Evolutionary conservation across 2,329 filamentous ascomycete species (phyloP).

Genomic region (Stemphylium beticola): DNA sequence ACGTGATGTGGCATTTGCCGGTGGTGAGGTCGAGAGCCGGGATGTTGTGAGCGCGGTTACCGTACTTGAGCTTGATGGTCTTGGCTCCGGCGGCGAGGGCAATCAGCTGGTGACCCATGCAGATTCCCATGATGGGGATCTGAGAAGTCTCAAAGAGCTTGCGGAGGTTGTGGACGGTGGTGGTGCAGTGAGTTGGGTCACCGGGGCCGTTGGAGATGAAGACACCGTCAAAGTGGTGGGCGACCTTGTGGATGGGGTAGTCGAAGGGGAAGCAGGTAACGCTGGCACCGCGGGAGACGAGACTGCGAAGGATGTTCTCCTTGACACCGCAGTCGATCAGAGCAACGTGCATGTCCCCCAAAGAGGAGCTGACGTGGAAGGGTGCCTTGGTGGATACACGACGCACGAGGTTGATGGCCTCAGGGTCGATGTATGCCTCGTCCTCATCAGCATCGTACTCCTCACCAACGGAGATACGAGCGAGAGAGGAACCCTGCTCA

Average conservation of each 20-base stretch:
- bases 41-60: conserved; percentile 98
- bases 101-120: conserved; percentile 94
- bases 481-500: conserved; percentile 95
- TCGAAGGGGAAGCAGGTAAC: conserved; percentile 96
- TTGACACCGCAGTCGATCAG: conserved; percentile 98
- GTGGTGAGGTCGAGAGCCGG: conserved; percentile 93
- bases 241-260: conserved; percentile 97
- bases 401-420: conserved; percentile 95
- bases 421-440: conserved; percentile 92
- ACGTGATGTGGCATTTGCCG: conserved; percentile 97
- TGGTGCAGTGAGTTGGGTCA: conserved; percentile 95
- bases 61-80: conserved; percentile 98
- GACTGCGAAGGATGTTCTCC: conserved; percentile 97
- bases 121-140: conserved; percentile 96
- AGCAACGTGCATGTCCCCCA: conserved; percentile 87
- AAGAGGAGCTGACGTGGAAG: conserved; percentile 87
- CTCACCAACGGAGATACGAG: conserved; percentile 91
- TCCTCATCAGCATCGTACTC: conserved; percentile 99
- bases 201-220: conserved; percentile 99
- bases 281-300: conserved; percentile 88
- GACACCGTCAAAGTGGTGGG: conserved; percentile 95
- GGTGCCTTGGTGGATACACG: conserved; percentile 97
- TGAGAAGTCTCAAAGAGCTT: conserved; percentile 91
- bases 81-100: conserved; percentile 85
- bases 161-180: conserved; percentile 89